Evolutionary conservation across 2,329 filamentous ascomycete species (phyloP), one percentile per base, ranked within the genome.

Genomic region (Onygenales sp.): DNA sequence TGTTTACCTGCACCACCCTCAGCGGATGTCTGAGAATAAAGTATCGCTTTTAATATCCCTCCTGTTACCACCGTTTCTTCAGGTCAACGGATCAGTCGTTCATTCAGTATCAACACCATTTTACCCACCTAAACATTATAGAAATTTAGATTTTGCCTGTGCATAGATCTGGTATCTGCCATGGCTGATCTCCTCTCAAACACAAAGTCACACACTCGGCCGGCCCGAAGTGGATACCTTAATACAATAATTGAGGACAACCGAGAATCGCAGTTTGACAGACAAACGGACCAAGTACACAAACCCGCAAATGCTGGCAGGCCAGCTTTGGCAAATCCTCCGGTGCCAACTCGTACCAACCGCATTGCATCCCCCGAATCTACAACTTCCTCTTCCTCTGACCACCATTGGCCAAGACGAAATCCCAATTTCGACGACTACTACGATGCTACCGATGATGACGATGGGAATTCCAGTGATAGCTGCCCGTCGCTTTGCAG

Each of bases 381-480:
- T 33, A 35, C 38, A 21, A 33, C 11, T 43, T 43, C 49, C n/a
- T 51, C 41, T 27, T 9, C 21, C 27, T 51, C 49, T 13, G 36
- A 17, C 10, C n/a, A 43, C 9, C 17, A 5, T 14, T 43, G 49
- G 39, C n/a, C 31, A 2, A 43, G 32, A 52, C 39, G 31, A 41
- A 39, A 78, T 58, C 87, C 81, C 60, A 85, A 89, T 59, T 92
- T 92, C 62, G 88, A 95, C 69, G 89, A 94, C 62, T 74, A 95
- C 48, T 95, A 95, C 69, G 87, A 93, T 69, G 79, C 89, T 43
- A 90, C 88, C 11, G 57, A 60, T 33, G 57, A 13, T 13, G 89
- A 94, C 60, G 83, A 89, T 52, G 89, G 76, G 81, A 72, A 63
- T 71, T 27, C 21, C 67, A 66, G 72, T 62, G 67, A 72, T 61